Conservation (phyloP, 1,139 yeast species). For the Candida sp. region DNA sequence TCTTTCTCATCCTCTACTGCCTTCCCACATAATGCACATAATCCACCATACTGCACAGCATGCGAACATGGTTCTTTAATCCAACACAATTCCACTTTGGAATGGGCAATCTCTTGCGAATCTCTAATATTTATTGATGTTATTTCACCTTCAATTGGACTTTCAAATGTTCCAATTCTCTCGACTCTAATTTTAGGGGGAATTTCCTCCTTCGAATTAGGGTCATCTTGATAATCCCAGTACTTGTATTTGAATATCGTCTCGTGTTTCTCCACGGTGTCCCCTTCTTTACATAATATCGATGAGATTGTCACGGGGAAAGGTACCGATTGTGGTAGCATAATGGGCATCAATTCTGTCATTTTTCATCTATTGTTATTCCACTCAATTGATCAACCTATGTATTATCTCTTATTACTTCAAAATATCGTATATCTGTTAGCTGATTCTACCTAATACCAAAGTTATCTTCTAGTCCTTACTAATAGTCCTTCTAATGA, state of each 20-base stretch:
- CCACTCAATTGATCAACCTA: neutral
- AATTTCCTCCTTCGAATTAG: slow-evolving; percentile 41
- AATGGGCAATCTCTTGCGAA: slow-evolving; percentile 59
- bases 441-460: no score
- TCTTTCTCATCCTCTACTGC: slow-evolving; percentile 80
- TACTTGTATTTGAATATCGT: slow-evolving; percentile 62
- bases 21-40: slow-evolving; percentile 92
- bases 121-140: slow-evolving; percentile 45
- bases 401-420: no score
- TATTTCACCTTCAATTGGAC: slow-evolving; percentile 77
- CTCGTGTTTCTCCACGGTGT: slow-evolving; percentile 47
- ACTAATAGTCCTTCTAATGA: no score
- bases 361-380: slow-evolving; percentile 8
- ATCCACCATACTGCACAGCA: slow-evolving; percentile 93
- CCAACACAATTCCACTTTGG: slow-evolving; percentile 47
- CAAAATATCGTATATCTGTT: no score
- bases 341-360: slow-evolving; percentile 33
- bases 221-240: slow-evolving; percentile 64
- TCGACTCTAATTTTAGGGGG: slow-evolving; percentile 52
- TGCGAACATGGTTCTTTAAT: slow-evolving; percentile 87
- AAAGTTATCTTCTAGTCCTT: no score
- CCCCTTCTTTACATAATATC: slow-evolving; percentile 44
- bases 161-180: slow-evolving; percentile 69
- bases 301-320: slow-evolving; percentile 68
- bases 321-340: slow-evolving; percentile 55